A percentile compares a stretch with the other conserved stretches of the same genome.
Conservation (phyloP, 257 asterid genomes). For the Scutellaria barbata region DNA sequence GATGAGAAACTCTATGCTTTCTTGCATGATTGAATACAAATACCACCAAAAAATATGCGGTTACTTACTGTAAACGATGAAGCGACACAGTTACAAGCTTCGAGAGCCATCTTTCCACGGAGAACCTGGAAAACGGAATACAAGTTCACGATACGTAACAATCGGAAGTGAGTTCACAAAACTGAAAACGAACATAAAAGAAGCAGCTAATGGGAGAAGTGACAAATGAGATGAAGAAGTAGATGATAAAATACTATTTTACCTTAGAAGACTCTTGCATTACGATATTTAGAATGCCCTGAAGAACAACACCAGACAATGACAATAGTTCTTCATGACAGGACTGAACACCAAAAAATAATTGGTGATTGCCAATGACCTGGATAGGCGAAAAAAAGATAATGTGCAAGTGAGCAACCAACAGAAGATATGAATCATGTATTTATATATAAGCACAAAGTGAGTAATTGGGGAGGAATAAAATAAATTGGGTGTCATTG, state of each 20-base stretch:
- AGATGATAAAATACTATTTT: slow-evolving; percentile 1
- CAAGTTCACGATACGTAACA: too few relatives aligned
- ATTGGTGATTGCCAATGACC: slow-evolving; percentile 55
- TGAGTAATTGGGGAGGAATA: neutral
- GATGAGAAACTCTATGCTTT: neutral
- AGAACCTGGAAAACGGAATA: slow-evolving; percentile 51
- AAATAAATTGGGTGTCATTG: neutral
- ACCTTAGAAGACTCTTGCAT: slow-evolving; percentile 76
- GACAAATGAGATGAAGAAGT: slow-evolving; percentile 15
- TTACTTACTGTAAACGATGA: slow-evolving; percentile 67
- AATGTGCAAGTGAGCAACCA: slow-evolving; percentile 18
- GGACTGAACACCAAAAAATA: slow-evolving; percentile 55
- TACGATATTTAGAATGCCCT: slow-evolving; percentile 49
- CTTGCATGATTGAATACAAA: slow-evolving; percentile 11
- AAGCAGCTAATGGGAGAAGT: slow-evolving; percentile 1
- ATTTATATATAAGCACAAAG: neutral
- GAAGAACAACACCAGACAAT: slow-evolving; percentile 54
- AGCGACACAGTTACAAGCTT: slow-evolving; percentile 75
- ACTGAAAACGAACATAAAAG: slow-evolving; percentile 20
- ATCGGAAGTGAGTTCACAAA: slow-evolving; percentile 17
- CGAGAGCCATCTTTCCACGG: slow-evolving; percentile 76
- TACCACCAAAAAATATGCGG: neutral
- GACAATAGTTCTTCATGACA: slow-evolving; percentile 62
- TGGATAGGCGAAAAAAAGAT: slow-evolving; percentile 36
- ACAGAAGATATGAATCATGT: neutral